A percentile compares a stretch with the other conserved stretches of the same genome.
phyloP scores from a whole-genome alignment of 768 basidiomycete species.

The Rhodotorula babjevae region DNA sequence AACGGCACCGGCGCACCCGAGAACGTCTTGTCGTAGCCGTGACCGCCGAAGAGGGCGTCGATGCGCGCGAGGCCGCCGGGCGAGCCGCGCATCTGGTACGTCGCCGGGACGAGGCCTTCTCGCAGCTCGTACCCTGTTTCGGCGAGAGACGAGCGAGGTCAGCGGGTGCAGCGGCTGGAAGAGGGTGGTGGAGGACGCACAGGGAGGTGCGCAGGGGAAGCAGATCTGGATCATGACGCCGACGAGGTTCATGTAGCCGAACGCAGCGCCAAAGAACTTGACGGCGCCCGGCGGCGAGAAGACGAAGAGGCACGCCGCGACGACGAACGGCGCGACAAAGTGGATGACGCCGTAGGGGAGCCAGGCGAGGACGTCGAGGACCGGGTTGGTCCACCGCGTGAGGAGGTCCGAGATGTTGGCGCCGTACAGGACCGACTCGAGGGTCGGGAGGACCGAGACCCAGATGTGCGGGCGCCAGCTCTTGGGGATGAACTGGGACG shows the following conservation, averaged over 20 bases:
- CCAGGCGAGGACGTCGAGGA: slow-evolving; percentile 92
- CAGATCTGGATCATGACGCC: slow-evolving; percentile 84
- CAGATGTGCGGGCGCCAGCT: slow-evolving; percentile 69
- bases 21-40: slow-evolving; percentile 73
- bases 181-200: slow-evolving; percentile 45
- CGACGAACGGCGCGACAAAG: slow-evolving; percentile 77
- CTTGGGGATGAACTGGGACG: slow-evolving; percentile 76
- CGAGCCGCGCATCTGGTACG: slow-evolving; percentile 86
- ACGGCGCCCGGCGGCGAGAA: slow-evolving; percentile 71
- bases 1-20: slow-evolving; percentile 87
- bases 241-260: slow-evolving; percentile 86
- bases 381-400: slow-evolving; percentile 84
- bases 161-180: neutral
- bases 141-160: too few species aligned
- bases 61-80: slow-evolving; percentile 89
- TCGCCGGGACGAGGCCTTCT: slow-evolving; percentile 89
- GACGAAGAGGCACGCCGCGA: slow-evolving; percentile 81
- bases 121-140: slow-evolving; percentile 84
- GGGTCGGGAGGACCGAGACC: slow-evolving; percentile 86
- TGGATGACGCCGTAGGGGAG: slow-evolving; percentile 93
- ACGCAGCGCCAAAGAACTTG: slow-evolving; percentile 75
- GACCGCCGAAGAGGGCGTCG: slow-evolving; percentile 72
- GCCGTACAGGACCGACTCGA: slow-evolving; percentile 91
- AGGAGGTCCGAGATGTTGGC: slow-evolving; percentile 97
- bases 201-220: slow-evolving; percentile 85